Conservation (phyloP, 768 basidiomycete species). For the Agaricus blazei region DNA sequence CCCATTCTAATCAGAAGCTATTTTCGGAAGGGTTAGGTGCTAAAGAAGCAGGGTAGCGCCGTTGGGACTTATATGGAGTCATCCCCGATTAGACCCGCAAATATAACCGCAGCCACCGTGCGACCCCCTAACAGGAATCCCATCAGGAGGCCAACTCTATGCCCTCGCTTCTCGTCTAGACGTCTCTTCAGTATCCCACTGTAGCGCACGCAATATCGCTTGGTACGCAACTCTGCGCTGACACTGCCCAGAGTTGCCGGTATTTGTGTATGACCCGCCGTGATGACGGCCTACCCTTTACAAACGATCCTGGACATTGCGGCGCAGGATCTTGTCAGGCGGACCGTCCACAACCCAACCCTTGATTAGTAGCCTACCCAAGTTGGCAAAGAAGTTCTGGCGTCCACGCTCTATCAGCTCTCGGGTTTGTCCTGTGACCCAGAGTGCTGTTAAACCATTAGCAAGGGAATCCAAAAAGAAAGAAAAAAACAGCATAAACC, state of each 20-base stretch:
- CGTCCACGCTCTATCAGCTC: too few species aligned
- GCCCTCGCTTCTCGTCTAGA: too few species aligned
- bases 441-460: too few species aligned
- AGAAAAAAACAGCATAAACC: too few species aligned
- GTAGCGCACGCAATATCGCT: neutral
- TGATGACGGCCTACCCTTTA: neutral
- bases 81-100: constrained; percentile 7
- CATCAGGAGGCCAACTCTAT: neutral
- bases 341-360: neutral
- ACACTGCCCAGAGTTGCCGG: neutral
- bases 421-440: too few species aligned
- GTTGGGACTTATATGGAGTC: constrained; percentile 14
- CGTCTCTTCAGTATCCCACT: too few species aligned
- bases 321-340: neutral
- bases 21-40: too few species aligned
- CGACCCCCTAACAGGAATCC: constrained; percentile 6
- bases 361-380: constrained; percentile 1
- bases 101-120: constrained; percentile 1
- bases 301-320: constrained; percentile 2
- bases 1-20: too few species aligned
- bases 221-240: neutral
- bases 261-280: neutral
- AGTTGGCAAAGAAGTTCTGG: neutral
- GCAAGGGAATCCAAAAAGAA: too few species aligned
- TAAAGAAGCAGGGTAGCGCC: constrained; percentile 29